These are phyloP conservation scores for Paraphaeosphaeria sporulosa DNA, from an alignment of 2,329 filamentous ascomycete species.

Conservation along the genomic window DNA sequence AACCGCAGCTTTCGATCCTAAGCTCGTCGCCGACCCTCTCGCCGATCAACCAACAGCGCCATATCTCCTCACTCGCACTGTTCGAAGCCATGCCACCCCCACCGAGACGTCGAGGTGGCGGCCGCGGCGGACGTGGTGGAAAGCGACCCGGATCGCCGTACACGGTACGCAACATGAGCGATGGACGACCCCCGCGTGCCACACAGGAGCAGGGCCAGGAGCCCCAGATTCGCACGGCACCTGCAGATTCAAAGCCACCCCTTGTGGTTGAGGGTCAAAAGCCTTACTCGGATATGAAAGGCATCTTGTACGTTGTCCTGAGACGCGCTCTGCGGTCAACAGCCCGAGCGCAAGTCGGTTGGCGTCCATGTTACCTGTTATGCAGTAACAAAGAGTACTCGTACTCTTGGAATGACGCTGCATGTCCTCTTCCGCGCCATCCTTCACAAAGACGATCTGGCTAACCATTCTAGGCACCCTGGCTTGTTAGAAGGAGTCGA, in stretches of 20 bases:
- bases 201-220: constrained; percentile 28
- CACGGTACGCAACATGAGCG: constrained; percentile 9
- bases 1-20: background rate
- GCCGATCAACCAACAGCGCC: constrained; percentile 2
- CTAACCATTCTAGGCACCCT: constrained; percentile 15
- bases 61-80: constrained; percentile 1
- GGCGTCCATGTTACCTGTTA: background rate
- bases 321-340: background rate
- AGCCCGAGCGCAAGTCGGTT: background rate
- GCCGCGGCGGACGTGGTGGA: constrained; percentile 12
- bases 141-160: constrained; percentile 17
- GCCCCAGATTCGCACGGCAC: background rate
- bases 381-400: background rate
- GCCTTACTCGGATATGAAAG: constrained; percentile 38
- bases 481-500: constrained; percentile 42
- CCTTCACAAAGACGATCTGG: background rate
- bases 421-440: background rate
- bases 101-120: constrained; percentile 9
- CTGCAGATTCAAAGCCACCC: constrained; percentile 32
- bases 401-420: background rate
- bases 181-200: constrained; percentile 32
- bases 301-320: constrained; percentile 21
- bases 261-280: constrained; percentile 31
- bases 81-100: constrained; percentile 12
- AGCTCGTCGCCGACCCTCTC: background rate